phyloP scores from a whole-genome alignment of 1,139 yeast species.

The Kodamaea suecica region DNA sequence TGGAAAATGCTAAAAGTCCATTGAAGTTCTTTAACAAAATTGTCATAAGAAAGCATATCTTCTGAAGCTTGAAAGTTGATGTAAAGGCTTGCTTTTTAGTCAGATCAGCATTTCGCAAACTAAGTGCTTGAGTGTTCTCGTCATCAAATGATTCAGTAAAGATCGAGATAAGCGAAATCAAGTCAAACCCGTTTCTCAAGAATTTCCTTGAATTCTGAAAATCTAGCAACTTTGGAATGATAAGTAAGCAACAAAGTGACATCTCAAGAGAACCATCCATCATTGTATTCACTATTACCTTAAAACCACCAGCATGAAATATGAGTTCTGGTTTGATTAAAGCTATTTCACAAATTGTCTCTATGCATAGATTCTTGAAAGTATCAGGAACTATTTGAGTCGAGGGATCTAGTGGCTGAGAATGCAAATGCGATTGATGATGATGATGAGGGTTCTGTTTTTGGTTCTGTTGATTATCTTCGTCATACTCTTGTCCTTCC shows the following conservation, averaged over 20 bases:
- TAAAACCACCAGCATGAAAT: conserved; percentile 63
- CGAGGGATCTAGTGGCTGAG: conserved; percentile 1
- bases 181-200: conserved; percentile 60
- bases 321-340: conserved; percentile 59
- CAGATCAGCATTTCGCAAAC: conserved; percentile 7
- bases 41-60: conserved; percentile 59
- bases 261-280: conserved; percentile 63
- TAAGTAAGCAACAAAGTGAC: conserved; percentile 52
- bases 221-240: conserved; percentile 60
- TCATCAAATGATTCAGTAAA: conserved; percentile 30
- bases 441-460: not conserved
- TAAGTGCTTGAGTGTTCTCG: conserved; percentile 24
- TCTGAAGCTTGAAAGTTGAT: conserved; percentile 47
- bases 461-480: not conserved
- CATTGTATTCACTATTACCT: conserved; percentile 54
- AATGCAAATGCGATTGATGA: conserved; percentile 2
- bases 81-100: conserved; percentile 4
- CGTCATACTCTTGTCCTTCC: conserved; percentile 1
- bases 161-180: conserved; percentile 60
- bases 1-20: conserved; percentile 68
- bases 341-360: conserved; percentile 71
- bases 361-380: conserved; percentile 53
- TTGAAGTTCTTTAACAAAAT: conserved; percentile 68
- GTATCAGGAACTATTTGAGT: conserved; percentile 12
- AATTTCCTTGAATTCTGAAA: conserved; percentile 53